Conservation (phyloP, 148 eudicot genomes). For the Rhododendron molle region DNA sequence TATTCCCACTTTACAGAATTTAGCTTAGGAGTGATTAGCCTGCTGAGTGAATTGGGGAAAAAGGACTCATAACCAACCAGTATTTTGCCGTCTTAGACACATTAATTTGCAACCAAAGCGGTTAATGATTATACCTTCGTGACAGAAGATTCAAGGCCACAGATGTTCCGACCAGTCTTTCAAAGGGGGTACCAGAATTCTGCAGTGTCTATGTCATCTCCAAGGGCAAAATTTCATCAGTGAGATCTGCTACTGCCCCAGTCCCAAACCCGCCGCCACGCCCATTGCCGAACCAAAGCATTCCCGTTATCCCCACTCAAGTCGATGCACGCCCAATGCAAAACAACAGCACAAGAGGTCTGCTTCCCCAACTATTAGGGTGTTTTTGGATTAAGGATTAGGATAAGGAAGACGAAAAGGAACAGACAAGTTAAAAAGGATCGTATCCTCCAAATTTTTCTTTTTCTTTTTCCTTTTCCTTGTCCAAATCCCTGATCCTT, state of each 20-base stretch:
- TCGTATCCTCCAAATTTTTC: not conserved
- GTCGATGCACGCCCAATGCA: slow-evolving; percentile 5
- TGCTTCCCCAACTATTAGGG: not conserved
- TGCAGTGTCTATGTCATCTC: slow-evolving; percentile 57
- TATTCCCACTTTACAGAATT: not conserved
- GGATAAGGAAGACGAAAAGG: not conserved
- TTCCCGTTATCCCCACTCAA: not conserved
- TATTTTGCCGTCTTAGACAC: not conserved
- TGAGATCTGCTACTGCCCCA: slow-evolving; percentile 34
- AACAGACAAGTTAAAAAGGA: not conserved
- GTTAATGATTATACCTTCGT: not conserved
- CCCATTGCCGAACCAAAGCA: slow-evolving; percentile 5
- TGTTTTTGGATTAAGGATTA: not conserved
- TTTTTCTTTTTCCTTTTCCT: not conserved
- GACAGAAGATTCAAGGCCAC: slow-evolving; percentile 53
- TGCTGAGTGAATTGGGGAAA: not conserved
- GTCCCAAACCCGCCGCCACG: slow-evolving; percentile 24
- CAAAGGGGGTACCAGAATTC: slow-evolving; percentile 64
- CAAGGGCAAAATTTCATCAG: slow-evolving; percentile 52
- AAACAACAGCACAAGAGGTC: slow-evolving; percentile 34
- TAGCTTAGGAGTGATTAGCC: not conserved
- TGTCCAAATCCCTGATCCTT: not conserved
- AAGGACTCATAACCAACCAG: not conserved
- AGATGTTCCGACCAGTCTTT: slow-evolving; percentile 49
- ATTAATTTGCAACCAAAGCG: not conserved